Conservation (phyloP, 169 alveolate species). For the Plasmodium vinckei region DNA sequence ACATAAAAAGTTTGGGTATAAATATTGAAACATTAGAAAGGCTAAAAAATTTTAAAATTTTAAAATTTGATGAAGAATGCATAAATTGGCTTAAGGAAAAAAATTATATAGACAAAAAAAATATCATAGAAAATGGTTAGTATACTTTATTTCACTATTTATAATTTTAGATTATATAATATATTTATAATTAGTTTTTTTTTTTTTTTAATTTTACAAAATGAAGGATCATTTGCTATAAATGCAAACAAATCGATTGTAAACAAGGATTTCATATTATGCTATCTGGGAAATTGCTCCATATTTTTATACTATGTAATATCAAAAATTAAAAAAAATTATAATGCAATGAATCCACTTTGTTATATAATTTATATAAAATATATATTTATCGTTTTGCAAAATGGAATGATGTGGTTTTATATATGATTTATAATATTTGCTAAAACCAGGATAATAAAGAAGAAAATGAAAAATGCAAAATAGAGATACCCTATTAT, state of each 20-base stretch:
- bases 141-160: not conserved
- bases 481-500: constrained; percentile 70
- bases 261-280: constrained; percentile 29
- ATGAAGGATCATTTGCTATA: constrained; percentile 33
- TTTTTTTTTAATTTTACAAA: constrained; percentile 1
- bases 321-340: not conserved
- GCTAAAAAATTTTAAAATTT: constrained; percentile 53
- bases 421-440: too few relatives aligned
- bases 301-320: constrained; percentile 47
- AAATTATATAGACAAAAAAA: constrained; percentile 28
- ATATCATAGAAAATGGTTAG: constrained; percentile 69
- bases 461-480: constrained; percentile 70
- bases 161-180: not conserved
- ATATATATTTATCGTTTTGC: not conserved
- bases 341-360: not conserved
- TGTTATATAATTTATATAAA: not conserved
- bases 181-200: not conserved
- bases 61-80: constrained; percentile 73
- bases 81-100: constrained; percentile 74
- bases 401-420: too few relatives aligned
- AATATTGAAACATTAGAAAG: constrained; percentile 27
- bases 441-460: constrained; percentile 31
- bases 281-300: constrained; percentile 69
- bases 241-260: constrained; percentile 18
- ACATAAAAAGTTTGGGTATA: constrained; percentile 32